Evolutionary conservation across 2,329 filamentous ascomycete genomes (phyloP).

Genomic region (Penicillium sp.): DNA sequence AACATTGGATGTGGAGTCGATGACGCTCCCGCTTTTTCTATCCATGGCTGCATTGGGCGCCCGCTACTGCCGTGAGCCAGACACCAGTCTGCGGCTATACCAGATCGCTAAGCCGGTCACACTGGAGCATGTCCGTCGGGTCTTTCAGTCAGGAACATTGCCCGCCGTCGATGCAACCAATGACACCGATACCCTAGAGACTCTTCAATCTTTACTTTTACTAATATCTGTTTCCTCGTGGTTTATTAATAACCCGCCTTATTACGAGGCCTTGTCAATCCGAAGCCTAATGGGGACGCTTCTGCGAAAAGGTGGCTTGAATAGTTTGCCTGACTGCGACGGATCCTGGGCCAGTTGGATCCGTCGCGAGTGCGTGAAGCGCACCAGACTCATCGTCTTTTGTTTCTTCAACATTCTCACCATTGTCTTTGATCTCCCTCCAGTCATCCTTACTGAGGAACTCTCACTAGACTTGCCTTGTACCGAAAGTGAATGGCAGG

Average conservation of each 20-base stretch:
- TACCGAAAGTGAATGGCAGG: constrained; percentile 35
- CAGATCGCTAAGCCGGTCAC: constrained; percentile 33
- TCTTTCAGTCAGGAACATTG: constrained; percentile 25
- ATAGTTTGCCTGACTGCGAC: constrained; percentile 28
- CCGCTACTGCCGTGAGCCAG: constrained; percentile 34
- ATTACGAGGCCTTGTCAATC: constrained; percentile 29
- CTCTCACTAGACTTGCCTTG: constrained; percentile 32
- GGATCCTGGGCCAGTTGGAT: constrained; percentile 37
- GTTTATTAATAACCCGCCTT: constrained; percentile 33
- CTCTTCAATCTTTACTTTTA: constrained; percentile 29
- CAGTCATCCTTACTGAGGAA: constrained; percentile 33
- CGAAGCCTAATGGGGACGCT: constrained; percentile 33
- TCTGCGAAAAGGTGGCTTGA: constrained; percentile 29
- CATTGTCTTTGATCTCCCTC: constrained; percentile 36
- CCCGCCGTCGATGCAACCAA: constrained; percentile 15
- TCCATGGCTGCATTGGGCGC: constrained; percentile 35
- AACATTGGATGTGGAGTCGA: constrained; percentile 27
- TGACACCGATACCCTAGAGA: constrained; percentile 29
- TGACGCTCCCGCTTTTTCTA: constrained; percentile 27
- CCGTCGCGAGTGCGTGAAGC: constrained; percentile 30
- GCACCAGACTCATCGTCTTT: constrained; percentile 34
- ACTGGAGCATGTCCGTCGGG: constrained; percentile 31
- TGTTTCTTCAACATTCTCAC: constrained; percentile 39
- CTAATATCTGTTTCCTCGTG: constrained; percentile 31
- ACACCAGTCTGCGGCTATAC: constrained; percentile 33